phyloP scores from a whole-genome alignment of 495 filamentous ascomycete species.

The Terfezia claveryi region DNA sequence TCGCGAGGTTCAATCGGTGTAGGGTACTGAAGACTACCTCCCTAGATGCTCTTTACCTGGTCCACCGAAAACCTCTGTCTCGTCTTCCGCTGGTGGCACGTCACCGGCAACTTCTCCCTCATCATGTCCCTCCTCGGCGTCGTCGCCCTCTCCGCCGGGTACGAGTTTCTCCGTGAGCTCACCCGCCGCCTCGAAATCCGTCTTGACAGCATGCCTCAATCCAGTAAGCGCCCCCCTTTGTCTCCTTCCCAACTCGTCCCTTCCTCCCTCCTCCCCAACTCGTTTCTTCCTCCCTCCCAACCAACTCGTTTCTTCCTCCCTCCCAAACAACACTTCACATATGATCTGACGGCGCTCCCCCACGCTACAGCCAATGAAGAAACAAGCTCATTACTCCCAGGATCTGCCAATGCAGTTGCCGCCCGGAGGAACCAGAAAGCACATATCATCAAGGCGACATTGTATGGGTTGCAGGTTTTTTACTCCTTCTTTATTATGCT shows the following conservation, averaged over 20 bases:
- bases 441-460: conserved; percentile 51
- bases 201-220: conserved; percentile 26
- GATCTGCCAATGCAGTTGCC: conserved; percentile 27
- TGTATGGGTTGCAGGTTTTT: conserved; percentile 90
- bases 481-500: conserved; percentile 99
- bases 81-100: conserved; percentile 67
- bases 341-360: not conserved
- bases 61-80: conserved; percentile 79
- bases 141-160: conserved; percentile 62
- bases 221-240: conserved; percentile 30
- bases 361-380: conserved; percentile 17
- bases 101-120: conserved; percentile 47
- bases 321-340: no score
- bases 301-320: no score
- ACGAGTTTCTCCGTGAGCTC: conserved; percentile 63
- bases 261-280: not conserved
- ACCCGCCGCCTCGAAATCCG: conserved; percentile 55
- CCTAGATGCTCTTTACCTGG: conserved; percentile 68
- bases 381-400: conserved; percentile 51
- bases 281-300: not conserved
- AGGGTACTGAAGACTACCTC: not conserved
- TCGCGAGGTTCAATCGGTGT: not conserved
- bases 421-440: conserved; percentile 26
- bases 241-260: not conserved
- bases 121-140: conserved; percentile 63